These are phyloP conservation scores for Vitis hybrid DNA, from an alignment of 177 flowering plant species.

Conservation along the genomic window DNA sequence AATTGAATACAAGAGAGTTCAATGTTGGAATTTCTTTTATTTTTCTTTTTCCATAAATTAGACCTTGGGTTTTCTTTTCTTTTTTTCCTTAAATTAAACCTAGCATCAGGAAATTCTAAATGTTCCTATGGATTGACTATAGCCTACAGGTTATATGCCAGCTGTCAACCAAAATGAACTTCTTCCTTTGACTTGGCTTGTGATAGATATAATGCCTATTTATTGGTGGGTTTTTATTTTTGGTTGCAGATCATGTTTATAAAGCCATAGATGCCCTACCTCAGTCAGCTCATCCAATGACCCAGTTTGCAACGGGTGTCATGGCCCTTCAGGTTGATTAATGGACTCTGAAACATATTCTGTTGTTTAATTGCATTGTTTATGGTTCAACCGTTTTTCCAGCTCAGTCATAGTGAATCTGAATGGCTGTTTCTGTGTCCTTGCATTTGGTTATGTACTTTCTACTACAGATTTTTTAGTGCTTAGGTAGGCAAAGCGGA, in stretches of 20 bases:
- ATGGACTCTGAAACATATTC: slow-evolving; percentile 3
- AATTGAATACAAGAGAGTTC: too few relatives aligned
- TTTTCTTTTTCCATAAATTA: too few relatives aligned
- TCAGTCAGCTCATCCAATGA: slow-evolving; percentile 90
- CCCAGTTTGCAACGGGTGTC: slow-evolving; percentile 92
- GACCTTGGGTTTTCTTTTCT: too few relatives aligned
- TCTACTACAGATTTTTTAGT: too few relatives aligned
- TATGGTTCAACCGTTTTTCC: neutral
- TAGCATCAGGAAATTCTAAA: too few relatives aligned
- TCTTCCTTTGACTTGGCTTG: neutral
- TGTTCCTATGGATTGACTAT: neutral
- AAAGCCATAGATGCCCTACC: slow-evolving; percentile 87
- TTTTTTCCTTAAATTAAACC: too few relatives aligned
- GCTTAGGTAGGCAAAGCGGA: too few relatives aligned
- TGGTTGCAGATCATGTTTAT: slow-evolving; percentile 76
- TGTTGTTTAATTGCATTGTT: neutral
- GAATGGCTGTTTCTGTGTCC: too few relatives aligned
- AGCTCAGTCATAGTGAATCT: too few relatives aligned
- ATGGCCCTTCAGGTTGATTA: slow-evolving; percentile 96
- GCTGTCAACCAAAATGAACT: neutral
- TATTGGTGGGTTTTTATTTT: slow-evolving; percentile 8
- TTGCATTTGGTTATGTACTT: too few relatives aligned
- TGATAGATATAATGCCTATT: neutral
- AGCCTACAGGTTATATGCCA: neutral
- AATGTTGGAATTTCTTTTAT: too few relatives aligned